Evolutionary conservation across 441 rosid species (phyloP), one percentile per base, ranked within the genome.

Genomic region (Populus hybrid): DNA sequence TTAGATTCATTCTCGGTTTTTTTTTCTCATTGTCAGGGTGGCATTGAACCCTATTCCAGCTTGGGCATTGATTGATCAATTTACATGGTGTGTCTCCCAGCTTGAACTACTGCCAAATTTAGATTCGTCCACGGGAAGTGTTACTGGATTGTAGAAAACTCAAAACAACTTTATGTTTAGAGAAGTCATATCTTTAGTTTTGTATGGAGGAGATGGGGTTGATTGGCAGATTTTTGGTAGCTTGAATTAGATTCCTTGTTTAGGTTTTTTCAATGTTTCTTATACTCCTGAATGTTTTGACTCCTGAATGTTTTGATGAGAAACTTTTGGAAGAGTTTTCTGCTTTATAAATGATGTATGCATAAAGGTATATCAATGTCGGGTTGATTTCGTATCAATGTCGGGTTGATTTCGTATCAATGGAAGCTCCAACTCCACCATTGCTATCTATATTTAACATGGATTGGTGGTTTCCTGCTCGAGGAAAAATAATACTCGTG

Each of bases 31-130:
- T 85, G 84, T 71, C 92, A 94, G 97, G 97, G 96, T 86, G 91
- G 87, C 72, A 85, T 84, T 80, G 97, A 92, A 84, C 92, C 97
- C 72, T 91, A 83, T 81, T 90, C 92, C 72, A 90, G 94, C 72
- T 85, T 91, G 92, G 96, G 95, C 85, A 94, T 94, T 80, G 98
- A 94, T 79, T 94, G 89, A 89, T 83, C 78, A 73, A 12, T 76
- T 71, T 59, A 66, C 79, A 24, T 69, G 67, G 64, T 14, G 73
- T 71, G 35, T 76, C 50, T 69, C 65, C 38, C 70, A 66, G 79
- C 76, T 78, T 75, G 67, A 8, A 16, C 24, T 69, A 42, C 50
- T 9, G 79, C 67, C 66, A 7, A 57, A 65, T 36, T 65, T 75
- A 67, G 64, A 71, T 9, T 70, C 36, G 36, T 75, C 36, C 21